phyloP scores from a whole-genome alignment of 2,329 filamentous ascomycete genomes.

The Penicillium glabrum region DNA sequence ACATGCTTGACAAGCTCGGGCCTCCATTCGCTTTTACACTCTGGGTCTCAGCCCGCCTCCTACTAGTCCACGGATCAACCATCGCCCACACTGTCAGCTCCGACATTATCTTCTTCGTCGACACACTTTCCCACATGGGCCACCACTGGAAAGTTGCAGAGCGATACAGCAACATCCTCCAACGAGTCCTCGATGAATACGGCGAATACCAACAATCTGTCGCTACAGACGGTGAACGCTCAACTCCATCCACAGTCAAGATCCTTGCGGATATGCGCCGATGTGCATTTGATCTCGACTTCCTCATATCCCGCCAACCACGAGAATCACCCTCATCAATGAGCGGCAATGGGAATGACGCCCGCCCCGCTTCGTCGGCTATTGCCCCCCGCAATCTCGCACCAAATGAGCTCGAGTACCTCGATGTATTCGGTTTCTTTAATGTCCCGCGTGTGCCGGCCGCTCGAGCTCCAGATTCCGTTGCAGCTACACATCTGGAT shows the following conservation, averaged over 20 bases:
- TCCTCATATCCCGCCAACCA: constrained; percentile 82
- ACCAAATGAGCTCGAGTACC: constrained; percentile 81
- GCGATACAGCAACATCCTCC: constrained; percentile 75
- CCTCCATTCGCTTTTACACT: constrained; percentile 89
- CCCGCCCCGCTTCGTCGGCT: constrained; percentile 6
- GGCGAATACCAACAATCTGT: constrained; percentile 68
- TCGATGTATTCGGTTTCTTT: constrained; percentile 94
- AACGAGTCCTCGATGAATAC: constrained; percentile 83
- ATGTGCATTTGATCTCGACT: constrained; percentile 86
- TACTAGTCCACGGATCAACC: constrained; percentile 87
- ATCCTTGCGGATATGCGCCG: constrained; percentile 90
- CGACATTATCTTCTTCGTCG: constrained; percentile 78
- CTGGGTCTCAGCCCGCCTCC: constrained; percentile 84
- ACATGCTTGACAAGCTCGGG: constrained; percentile 75
- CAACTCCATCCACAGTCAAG: constrained; percentile 78
- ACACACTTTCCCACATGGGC: constrained; percentile 77
- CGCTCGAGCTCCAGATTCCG: constrained; percentile 29
- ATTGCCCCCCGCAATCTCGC: constrained; percentile 65
- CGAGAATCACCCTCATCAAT: constrained; percentile 40
- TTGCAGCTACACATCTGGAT: constrained; percentile 22
- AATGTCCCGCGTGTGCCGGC: constrained; percentile 75
- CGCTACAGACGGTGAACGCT: constrained; percentile 64
- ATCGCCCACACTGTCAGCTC: constrained; percentile 80
- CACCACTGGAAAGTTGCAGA: constrained; percentile 82
- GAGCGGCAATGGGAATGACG: constrained; percentile 22